These are phyloP conservation scores for Trametes hirsuta DNA, from an alignment of 1,284 basidiomycete species.

Conservation along the genomic window DNA sequence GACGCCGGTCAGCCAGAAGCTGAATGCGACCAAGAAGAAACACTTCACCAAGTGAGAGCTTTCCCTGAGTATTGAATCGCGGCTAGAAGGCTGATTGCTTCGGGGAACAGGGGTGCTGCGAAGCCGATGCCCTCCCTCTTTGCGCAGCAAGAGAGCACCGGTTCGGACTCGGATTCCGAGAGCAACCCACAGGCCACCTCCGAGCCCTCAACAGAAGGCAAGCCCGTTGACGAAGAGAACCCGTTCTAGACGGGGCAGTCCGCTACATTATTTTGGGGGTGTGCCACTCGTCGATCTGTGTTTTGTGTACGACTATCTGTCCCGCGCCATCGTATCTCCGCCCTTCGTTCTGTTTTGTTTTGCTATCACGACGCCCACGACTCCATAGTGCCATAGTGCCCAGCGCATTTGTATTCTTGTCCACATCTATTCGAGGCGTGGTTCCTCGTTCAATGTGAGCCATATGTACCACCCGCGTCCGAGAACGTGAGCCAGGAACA, in stretches of 20 bases:
- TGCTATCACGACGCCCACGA: constrained; percentile 28
- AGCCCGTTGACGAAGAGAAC: constrained; percentile 37
- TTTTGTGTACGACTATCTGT: constrained; percentile 26
- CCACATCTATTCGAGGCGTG: constrained; percentile 22
- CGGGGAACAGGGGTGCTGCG: constrained; percentile 44
- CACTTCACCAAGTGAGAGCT: constrained; percentile 81
- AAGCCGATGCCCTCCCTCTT: constrained; percentile 66
- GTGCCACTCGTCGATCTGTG: constrained; percentile 21
- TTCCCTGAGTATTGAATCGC: background rate
- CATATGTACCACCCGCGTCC: background rate
- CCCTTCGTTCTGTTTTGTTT: constrained; percentile 28
- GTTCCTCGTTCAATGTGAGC: constrained; percentile 21
- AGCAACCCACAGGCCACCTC: constrained; percentile 39
- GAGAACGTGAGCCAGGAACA: background rate
- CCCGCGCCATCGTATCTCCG: constrained; percentile 21
- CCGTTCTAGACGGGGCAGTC: constrained; percentile 31
- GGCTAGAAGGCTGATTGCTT: background rate
- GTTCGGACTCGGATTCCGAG: constrained; percentile 32
- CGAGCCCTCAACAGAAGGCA: constrained; percentile 18
- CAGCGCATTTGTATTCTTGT: constrained; percentile 25
- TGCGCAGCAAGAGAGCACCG: constrained; percentile 42
- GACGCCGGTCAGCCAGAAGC: constrained; percentile 90
- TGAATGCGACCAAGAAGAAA: constrained; percentile 88
- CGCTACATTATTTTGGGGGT: background rate
- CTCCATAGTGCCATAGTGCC: constrained; percentile 25